phyloP scores from a whole-genome alignment of 768 basidiomycete species.

The Hericium alpestre region DNA sequence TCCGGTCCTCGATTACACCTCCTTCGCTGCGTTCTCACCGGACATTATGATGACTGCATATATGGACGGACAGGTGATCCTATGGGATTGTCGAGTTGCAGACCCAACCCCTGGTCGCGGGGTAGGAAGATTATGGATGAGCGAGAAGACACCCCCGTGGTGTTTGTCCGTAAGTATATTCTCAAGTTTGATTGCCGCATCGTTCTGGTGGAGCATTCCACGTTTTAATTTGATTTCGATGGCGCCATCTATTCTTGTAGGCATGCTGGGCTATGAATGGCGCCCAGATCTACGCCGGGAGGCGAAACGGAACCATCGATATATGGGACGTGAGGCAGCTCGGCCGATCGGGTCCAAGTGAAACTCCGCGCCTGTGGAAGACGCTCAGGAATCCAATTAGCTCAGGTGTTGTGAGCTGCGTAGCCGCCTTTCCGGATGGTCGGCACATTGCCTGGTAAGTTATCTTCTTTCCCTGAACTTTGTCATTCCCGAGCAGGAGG shows the following conservation, averaged over 20 bases:
- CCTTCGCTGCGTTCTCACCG: conserved; percentile 58
- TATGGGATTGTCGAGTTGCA: conserved; percentile 80
- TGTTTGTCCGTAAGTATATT: conserved; percentile 71
- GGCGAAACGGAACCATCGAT: conserved; percentile 84
- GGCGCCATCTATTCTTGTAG: conserved; percentile 30
- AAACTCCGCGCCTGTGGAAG: conserved; percentile 69
- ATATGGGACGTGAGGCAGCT: conserved; percentile 89
- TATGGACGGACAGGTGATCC: conserved; percentile 83
- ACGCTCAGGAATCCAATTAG: conserved; percentile 79
- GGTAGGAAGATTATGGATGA: conserved; percentile 79
- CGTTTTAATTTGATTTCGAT: background rate
- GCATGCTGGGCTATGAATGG: conserved; percentile 93
- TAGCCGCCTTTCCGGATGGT: conserved; percentile 87
- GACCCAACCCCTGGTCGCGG: conserved; percentile 41
- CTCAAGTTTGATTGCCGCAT: background rate
- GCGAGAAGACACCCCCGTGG: conserved; percentile 91
- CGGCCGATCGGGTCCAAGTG: conserved; percentile 48
- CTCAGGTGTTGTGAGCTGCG: conserved; percentile 86
- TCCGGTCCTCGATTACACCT: conserved; percentile 52
- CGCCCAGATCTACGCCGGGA: conserved; percentile 78
- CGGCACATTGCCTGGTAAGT: conserved; percentile 82
- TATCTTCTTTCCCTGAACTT: background rate
- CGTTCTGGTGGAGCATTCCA: background rate
- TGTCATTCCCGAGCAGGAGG: background rate
- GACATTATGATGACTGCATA: conserved; percentile 83